Evolutionary conservation across 352 stramenopile genomes (phyloP), one percentile per base, ranked within the genome.

Genomic region (Phytopythium boreale): DNA sequence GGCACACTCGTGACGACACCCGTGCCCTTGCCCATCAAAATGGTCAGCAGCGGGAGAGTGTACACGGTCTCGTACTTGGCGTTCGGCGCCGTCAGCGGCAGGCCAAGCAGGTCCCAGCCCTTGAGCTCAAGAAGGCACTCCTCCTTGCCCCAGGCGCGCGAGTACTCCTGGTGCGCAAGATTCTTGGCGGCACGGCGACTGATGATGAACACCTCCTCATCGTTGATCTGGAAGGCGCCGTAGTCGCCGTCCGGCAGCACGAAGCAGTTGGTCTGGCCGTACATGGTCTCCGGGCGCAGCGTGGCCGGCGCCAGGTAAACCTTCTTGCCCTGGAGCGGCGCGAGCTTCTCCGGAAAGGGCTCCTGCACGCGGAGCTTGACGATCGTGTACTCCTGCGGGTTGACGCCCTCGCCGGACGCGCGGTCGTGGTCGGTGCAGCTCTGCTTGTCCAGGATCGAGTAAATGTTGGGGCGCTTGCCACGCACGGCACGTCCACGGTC

Each of bases 191-290:
- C 89, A 43, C 97, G 90, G 56, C 82, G 88, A 66, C 80, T 98
- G 72, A 98, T 98, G 67, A 98, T 92, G 72, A 98, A 98, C 46
- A 99, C 88, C 62, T 99, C 96, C 61, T 91, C 77, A 68, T 98
- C 84, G 70, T 96, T 95, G 62, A 98, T 94, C 59, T 98, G 77
- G 84, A 98, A 99, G 7, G 96, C 97, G 62, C 97, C 97, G 80
- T 99, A 99, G 77, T 99, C 95, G 62, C 97, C 98, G 24, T 97
- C 93, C 11, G 98, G 98, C 46, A 99, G 87, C 66, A 99, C 96
- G 70, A 99, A 99, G 88, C 97, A 99, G 87, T 99, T 99, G 15
- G 98, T 99, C 87, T 99, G 98, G 56, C 98, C 98, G 75, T 99
- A 98, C 94, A 99, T 99, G 51, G 98, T 99, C 82, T 99, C 98